Evolutionary conservation across 139 green algal genomes (phyloP), one percentile per base, ranked within the genome.

Genomic region (Chlorella sorokiniana): DNA sequence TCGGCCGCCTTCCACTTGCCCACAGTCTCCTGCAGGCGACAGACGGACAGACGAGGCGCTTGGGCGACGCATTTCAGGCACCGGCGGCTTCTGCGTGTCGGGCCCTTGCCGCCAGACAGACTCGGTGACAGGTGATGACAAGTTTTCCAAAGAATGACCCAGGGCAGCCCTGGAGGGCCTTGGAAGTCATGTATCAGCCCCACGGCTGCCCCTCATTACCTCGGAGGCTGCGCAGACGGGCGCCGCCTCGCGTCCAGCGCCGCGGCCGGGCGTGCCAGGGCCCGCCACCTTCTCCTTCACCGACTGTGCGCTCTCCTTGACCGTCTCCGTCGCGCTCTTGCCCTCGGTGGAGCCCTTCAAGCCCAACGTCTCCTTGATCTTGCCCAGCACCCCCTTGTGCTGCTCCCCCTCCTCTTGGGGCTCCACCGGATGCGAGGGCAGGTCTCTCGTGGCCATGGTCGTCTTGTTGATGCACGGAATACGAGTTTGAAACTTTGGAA

Each of bases 1-100:
- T 87, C 52, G 20, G 83, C 83, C 23, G 37, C 51, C 25, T 61
- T 44, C 83, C 83, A 87, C 25, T 82, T 37, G 2, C 76, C 67
- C 0, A n/a, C 68, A 11, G 73, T 87, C 54, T 84, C 83, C 79
- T 87, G 76, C 48, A n/a, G 5, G 22, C 2, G 8, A 11, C 52
- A 23, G 29, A 23, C 22, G 52, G 52, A 14, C 29, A 22, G 25
- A 62, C 25, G 52, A 22, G 29, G 52, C 22, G 64, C 6, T 20
- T 18, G 37, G 37, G 22, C 31, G 37, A 22, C 20, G 64, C 3
- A 37, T 16, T 25, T 8, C 1, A 35, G 1, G 35, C 35, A 3
- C 2, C 35, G 35, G 8, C 14, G 14, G 62, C 62, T 27, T 25
- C 56, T 5, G n/a, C 27, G 27, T 64, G 56, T 16, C 56, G 22